A percentile compares a stretch with the other conserved stretches of the same genome.
Conservation (phyloP, 164 flowering plant species). For the Nymphaea colorata region DNA sequence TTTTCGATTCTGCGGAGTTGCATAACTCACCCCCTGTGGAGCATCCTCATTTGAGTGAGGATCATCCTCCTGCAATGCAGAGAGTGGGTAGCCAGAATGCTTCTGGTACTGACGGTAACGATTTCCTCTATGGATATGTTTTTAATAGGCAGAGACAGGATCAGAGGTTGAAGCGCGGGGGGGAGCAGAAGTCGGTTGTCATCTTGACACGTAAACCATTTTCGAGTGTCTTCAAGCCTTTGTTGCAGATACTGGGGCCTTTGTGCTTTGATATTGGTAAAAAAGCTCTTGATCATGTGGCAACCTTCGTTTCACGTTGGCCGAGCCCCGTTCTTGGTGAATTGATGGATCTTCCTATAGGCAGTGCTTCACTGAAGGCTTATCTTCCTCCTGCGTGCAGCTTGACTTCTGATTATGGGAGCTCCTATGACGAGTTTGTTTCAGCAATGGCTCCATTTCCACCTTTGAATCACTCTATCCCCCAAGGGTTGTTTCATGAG, state of each 20-base stretch:
- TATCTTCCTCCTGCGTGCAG: constrained; percentile 84
- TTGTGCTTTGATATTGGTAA: constrained; percentile 85
- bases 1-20: not conserved
- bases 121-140: constrained; percentile 81
- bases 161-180: constrained; percentile 91
- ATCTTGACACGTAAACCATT: constrained; percentile 71
- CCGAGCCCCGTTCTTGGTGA: constrained; percentile 71
- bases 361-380: constrained; percentile 74
- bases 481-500: constrained; percentile 93
- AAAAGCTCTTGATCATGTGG: constrained; percentile 79
- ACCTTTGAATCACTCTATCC: constrained; percentile 66
- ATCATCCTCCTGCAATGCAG: not conserved
- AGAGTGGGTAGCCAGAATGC: not conserved
- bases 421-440: constrained; percentile 40
- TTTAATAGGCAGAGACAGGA: constrained; percentile 98
- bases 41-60: not conserved
- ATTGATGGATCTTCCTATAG: constrained; percentile 86
- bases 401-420: constrained; percentile 45
- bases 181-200: constrained; percentile 95
- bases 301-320: constrained; percentile 80
- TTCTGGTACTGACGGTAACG: constrained; percentile 8
- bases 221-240: constrained; percentile 80
- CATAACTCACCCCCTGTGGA: not conserved
- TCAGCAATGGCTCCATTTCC: constrained; percentile 68
- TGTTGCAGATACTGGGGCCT: constrained; percentile 95